Conservation (phyloP, 108 stramenopile genomes). For the Seminavis robusta region DNA sequence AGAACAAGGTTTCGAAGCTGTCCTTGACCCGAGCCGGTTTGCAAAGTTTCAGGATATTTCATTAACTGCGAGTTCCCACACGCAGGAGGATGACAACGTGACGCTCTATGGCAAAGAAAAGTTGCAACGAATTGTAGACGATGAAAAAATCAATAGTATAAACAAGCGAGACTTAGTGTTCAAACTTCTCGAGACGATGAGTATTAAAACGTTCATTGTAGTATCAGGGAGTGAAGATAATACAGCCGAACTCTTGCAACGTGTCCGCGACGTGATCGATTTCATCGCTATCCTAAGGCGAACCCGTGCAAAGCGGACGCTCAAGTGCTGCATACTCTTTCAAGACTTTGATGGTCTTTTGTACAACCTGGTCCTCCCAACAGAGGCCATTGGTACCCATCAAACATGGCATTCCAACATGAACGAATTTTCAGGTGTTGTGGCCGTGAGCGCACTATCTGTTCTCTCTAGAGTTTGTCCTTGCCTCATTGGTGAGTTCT, state of each 20-base stretch:
- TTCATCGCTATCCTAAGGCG: neutral
- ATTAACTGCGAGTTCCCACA: too few relatives aligned
- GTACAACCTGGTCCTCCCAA: conserved; percentile 22
- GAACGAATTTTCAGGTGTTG: conserved; percentile 33
- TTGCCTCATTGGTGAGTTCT: neutral
- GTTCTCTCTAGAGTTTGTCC: too few relatives aligned
- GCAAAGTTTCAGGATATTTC: too few relatives aligned
- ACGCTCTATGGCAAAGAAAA: too few relatives aligned
- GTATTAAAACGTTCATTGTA: conserved; percentile 2
- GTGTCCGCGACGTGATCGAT: neutral
- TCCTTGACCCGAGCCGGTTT: too few relatives aligned
- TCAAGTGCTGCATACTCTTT: conserved; percentile 40
- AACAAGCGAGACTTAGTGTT: too few relatives aligned
- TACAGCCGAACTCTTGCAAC: conserved; percentile 1
- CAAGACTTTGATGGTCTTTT: conserved; percentile 33
- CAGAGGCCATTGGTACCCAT: conserved; percentile 34
- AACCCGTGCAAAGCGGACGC: too few relatives aligned
- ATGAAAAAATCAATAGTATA: too few relatives aligned
- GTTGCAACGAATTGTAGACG: too few relatives aligned
- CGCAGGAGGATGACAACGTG: too few relatives aligned
- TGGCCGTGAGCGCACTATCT: conserved; percentile 44
- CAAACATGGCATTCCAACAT: conserved; percentile 19
- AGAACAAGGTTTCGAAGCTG: too few relatives aligned
- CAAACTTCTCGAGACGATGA: too few relatives aligned
- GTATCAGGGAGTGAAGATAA: neutral